Conservation (phyloP, 2,329 filamentous ascomycete species). For the Epichloe elymi region DNA sequence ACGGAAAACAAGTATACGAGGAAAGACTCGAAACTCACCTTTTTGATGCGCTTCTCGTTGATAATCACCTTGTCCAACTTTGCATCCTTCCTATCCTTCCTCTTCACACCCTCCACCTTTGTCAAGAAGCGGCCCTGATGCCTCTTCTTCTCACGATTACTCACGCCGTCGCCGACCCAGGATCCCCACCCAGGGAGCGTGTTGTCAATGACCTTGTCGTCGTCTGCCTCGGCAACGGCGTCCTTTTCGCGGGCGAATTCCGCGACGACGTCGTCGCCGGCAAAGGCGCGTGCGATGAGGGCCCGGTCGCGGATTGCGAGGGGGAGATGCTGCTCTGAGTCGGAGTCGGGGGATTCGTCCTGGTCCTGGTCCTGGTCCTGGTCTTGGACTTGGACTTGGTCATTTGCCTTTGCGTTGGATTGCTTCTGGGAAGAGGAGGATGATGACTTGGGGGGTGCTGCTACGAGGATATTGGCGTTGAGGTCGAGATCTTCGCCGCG, state of each 20-base stretch:
- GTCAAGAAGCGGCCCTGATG: constrained; percentile 50
- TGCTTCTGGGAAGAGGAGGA: constrained; percentile 4
- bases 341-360: constrained; percentile 15
- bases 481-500: constrained; percentile 28
- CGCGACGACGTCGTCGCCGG: constrained; percentile 70
- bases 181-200: constrained; percentile 90
- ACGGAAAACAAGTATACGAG: neutral
- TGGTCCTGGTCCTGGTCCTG: neutral
- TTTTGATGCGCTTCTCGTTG: constrained; percentile 86
- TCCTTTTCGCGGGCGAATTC: constrained; percentile 75
- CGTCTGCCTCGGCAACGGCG: constrained; percentile 58
- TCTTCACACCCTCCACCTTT: constrained; percentile 60
- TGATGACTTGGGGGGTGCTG: constrained; percentile 2
- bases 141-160: constrained; percentile 51
- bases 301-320: constrained; percentile 48
- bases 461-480: constrained; percentile 21
- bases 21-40: constrained; percentile 41
- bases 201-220: constrained; percentile 68
- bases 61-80: constrained; percentile 79
- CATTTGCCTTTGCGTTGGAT: too few relatives aligned
- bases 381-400: constrained; percentile 17
- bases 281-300: constrained; percentile 73
- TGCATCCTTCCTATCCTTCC: constrained; percentile 65
- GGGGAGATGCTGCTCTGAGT: constrained; percentile 35
- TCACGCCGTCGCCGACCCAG: constrained; percentile 78